These are phyloP conservation scores for Castanospermum australe DNA, from an alignment of 306 rosid species.

Conservation along the genomic window DNA sequence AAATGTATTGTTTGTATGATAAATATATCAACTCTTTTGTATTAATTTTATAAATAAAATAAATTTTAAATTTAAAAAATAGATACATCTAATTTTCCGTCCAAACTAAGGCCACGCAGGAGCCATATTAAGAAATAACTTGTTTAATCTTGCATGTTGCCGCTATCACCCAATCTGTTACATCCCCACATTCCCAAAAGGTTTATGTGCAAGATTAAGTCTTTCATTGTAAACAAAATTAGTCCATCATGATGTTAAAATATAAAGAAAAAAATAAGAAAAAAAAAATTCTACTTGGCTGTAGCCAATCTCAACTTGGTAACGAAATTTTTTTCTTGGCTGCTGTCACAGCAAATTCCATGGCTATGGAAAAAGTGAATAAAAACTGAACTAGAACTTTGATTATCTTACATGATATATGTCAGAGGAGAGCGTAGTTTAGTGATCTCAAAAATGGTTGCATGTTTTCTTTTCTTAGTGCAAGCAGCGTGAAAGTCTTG, in stretches of 20 bases:
- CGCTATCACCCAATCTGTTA: too few species aligned
- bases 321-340: background rate
- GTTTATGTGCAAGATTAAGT: background rate
- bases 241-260: background rate
- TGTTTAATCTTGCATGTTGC: too few species aligned
- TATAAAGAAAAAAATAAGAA: background rate
- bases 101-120: too few species aligned
- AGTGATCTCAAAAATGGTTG: constrained; percentile 12
- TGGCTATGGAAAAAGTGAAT: background rate
- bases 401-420: background rate
- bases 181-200: too few species aligned
- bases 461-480: background rate
- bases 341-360: background rate
- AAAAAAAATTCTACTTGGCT: background rate
- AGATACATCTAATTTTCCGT: too few species aligned
- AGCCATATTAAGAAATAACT: too few species aligned
- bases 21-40: too few species aligned
- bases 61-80: too few species aligned
- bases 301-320: background rate
- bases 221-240: background rate
- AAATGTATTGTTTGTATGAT: too few species aligned
- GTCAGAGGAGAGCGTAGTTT: background rate
- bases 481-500: constrained; percentile 9
- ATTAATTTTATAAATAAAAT: too few species aligned
- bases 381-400: background rate